phyloP scores from a whole-genome alignment of 179 eudicot species.

The Corrigiola litoralis region DNA sequence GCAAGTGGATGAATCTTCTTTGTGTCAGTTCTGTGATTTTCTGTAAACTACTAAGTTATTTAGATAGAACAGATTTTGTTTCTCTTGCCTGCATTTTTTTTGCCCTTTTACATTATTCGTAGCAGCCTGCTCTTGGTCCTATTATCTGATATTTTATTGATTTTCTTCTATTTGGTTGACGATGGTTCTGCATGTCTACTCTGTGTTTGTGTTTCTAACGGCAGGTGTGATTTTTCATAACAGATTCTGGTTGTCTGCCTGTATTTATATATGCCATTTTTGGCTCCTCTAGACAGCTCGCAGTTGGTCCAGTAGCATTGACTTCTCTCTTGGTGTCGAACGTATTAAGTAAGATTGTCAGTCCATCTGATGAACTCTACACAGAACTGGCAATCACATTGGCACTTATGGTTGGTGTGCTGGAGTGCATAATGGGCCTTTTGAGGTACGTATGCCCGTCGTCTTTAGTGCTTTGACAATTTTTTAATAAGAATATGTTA shows the following conservation, averaged over 20 bases:
- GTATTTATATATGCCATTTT: slow-evolving; percentile 88
- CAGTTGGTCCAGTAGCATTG: slow-evolving; percentile 98
- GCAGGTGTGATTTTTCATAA: slow-evolving; percentile 16
- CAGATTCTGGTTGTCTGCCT: slow-evolving; percentile 96
- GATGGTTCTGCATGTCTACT: slow-evolving; percentile 1
- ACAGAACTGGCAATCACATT: slow-evolving; percentile 92
- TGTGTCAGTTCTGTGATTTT: too few species aligned
- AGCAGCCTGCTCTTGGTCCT: not conserved
- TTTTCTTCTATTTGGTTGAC: not conserved
- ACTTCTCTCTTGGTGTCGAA: slow-evolving; percentile 92
- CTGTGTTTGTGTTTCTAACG: slow-evolving; percentile 13
- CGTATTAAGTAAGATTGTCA: slow-evolving; percentile 64
- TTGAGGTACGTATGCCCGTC: slow-evolving; percentile 50
- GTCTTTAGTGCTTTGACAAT: not conserved
- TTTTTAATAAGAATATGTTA: not conserved
- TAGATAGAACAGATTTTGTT: not conserved
- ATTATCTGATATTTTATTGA: not conserved
- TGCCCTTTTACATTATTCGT: not conserved
- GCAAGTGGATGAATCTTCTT: too few species aligned
- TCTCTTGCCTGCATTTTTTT: not conserved
- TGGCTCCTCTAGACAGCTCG: slow-evolving; percentile 98
- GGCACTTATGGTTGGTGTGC: slow-evolving; percentile 94
- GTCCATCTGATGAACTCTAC: slow-evolving; percentile 72
- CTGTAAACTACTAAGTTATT: not conserved
- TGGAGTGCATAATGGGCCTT: slow-evolving; percentile 92